Evolutionary conservation across 148 eudicot species (phyloP).

Genomic region (Rheum nobile): DNA sequence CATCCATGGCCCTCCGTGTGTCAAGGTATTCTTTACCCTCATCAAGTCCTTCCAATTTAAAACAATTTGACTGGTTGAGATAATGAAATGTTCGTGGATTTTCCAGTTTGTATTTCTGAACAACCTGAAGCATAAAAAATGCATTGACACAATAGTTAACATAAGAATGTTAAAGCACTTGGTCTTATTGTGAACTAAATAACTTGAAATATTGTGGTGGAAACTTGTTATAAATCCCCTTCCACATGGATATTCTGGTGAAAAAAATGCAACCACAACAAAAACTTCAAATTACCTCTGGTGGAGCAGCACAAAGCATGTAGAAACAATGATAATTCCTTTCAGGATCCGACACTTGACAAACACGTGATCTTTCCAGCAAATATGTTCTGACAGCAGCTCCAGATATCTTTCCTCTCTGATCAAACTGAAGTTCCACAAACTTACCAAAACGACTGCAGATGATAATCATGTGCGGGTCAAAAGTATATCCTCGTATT

Average conservation of each 20-base stretch:
- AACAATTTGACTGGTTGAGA: conserved; percentile 87
- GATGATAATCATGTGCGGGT: conserved; percentile 10
- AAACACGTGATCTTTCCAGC: conserved; percentile 96
- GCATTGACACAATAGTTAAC: neutral
- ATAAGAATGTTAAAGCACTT: neutral
- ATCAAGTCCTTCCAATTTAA: conserved; percentile 73
- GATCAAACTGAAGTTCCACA: conserved; percentile 94
- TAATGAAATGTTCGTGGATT: conserved; percentile 86
- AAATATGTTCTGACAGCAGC: conserved; percentile 96
- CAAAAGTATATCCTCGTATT: conserved; percentile 4
- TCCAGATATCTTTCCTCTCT: conserved; percentile 82
- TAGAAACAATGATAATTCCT: conserved; percentile 99
- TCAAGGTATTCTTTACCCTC: conserved; percentile 78
- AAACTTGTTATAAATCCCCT: neutral
- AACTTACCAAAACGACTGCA: conserved; percentile 99
- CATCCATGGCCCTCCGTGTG: conserved; percentile 91
- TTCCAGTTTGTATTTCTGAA: conserved; percentile 69
- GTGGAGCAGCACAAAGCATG: conserved; percentile 97
- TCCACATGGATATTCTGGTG: neutral
- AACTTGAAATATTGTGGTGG: neutral
- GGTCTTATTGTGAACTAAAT: neutral
- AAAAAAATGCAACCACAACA: neutral
- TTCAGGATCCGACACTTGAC: conserved; percentile 97
- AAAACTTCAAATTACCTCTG: conserved; percentile 42
- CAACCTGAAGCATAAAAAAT: conserved; percentile 40